These are phyloP conservation scores for Leccinum pachyderme DNA, from an alignment of 1,284 basidiomycete genomes.

Conservation along the genomic window DNA sequence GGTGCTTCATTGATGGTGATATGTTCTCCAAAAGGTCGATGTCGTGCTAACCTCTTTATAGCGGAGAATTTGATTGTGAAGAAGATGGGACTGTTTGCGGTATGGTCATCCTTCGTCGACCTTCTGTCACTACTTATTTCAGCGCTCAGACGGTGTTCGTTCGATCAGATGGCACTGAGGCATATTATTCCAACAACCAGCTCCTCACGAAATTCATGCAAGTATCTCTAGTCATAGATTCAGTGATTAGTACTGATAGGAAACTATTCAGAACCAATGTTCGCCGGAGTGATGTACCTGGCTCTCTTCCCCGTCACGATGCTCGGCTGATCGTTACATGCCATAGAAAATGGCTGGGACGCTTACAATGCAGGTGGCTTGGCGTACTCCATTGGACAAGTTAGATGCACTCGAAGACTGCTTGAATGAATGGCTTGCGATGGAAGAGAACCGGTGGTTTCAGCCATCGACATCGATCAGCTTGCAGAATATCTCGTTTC, in stretches of 20 bases:
- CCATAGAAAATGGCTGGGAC: conserved; percentile 64
- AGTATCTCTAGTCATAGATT: conserved; percentile 19
- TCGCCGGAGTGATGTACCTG: conserved; percentile 60
- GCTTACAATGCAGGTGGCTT: conserved; percentile 67
- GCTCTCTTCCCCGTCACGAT: not conserved
- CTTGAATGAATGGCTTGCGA: conserved; percentile 70
- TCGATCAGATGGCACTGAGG: conserved; percentile 67
- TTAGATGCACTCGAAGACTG: conserved; percentile 62
- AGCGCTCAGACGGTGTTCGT: conserved; percentile 55
- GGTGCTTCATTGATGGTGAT: conserved; percentile 66
- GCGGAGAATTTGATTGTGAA: conserved; percentile 72
- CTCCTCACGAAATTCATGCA: conserved; percentile 73
- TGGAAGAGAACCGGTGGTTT: conserved; percentile 76
- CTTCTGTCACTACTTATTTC: conserved; percentile 9
- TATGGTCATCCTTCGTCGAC: conserved; percentile 29
- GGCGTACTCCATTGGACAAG: conserved; percentile 69
- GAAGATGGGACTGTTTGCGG: conserved; percentile 73
- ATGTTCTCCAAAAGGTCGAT: not conserved
- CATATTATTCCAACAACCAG: conserved; percentile 77
- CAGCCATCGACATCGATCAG: conserved; percentile 61
- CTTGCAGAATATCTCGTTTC: conserved; percentile 60
- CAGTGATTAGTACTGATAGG: conserved; percentile 1
- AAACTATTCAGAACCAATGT: conserved; percentile 54
- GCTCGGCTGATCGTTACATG: conserved; percentile 2
- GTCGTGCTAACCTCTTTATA: conserved; percentile 16